A percentile compares a stretch with the other conserved stretches of the same genome.
Conservation (phyloP, 1,284 basidiomycete genomes). For the Sporisorium iseilematis-ciliati region DNA sequence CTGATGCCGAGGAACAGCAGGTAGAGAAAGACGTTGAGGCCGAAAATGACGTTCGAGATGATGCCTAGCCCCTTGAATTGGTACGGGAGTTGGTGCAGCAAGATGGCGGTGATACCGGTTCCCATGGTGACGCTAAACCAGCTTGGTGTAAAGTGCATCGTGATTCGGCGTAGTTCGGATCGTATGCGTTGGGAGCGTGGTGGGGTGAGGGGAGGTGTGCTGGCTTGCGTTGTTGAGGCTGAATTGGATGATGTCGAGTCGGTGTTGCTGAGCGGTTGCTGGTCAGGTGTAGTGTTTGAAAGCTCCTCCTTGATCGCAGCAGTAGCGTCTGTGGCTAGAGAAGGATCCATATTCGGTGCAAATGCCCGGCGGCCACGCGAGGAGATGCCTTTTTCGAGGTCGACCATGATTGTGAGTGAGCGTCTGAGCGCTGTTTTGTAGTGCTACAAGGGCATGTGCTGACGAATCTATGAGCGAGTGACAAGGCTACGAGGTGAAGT, state of each 20-base stretch:
- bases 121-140: conserved; percentile 70
- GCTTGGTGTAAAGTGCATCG: conserved; percentile 54
- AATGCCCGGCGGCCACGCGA: neutral
- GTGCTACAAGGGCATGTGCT: neutral
- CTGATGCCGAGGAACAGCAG: conserved; percentile 72
- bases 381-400: conserved; percentile 4
- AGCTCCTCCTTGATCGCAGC: neutral
- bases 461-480: neutral
- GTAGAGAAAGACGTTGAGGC: conserved; percentile 78
- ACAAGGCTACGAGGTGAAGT: neutral
- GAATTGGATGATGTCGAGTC: conserved; percentile 4
- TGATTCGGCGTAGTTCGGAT: conserved; percentile 34
- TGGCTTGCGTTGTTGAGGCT: conserved; percentile 1
- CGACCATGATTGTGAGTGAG: neutral
- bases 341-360: conserved; percentile 1
- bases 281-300: neutral
- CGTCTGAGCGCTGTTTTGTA: neutral
- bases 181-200: conserved; percentile 20
- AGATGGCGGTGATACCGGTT: conserved; percentile 72
- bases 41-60: conserved; percentile 74
- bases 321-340: neutral
- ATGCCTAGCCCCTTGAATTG: conserved; percentile 70
- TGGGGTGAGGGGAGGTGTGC: conserved; percentile 4
- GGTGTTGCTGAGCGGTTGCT: conserved; percentile 10
- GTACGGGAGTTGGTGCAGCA: conserved; percentile 72